These are phyloP conservation scores for Moniliophthora roreri DNA, from an alignment of 1,284 basidiomycete genomes.

Conservation along the genomic window DNA sequence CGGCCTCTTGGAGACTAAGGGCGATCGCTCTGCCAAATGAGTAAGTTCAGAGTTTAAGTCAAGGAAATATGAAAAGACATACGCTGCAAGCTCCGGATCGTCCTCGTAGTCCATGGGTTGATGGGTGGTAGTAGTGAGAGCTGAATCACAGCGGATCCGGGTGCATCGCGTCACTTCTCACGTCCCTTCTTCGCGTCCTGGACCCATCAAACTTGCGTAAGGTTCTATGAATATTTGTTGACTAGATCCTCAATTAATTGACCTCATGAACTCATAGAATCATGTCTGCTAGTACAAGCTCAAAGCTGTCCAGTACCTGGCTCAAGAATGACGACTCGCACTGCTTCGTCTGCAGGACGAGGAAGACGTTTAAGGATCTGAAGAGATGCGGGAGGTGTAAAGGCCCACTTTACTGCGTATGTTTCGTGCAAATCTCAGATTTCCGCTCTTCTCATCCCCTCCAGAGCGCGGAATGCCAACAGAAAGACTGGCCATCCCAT, in stretches of 20 bases:
- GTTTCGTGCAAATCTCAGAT: not conserved
- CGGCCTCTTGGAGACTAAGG: constrained; percentile 8
- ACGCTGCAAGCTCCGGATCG: not conserved
- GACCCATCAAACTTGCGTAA: too few relatives aligned
- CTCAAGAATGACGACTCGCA: not conserved
- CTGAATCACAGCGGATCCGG: too few relatives aligned
- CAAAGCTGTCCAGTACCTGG: not conserved
- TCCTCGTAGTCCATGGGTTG: not conserved
- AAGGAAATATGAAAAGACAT: too few relatives aligned
- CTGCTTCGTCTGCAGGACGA: not conserved
- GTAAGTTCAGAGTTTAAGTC: too few relatives aligned
- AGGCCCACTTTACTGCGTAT: constrained; percentile 1
- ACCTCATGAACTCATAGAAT: too few relatives aligned
- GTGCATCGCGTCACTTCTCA: too few relatives aligned
- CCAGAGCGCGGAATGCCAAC: constrained; percentile 18
- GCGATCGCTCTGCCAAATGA: constrained; percentile 7
- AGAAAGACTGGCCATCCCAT: constrained; percentile 21
- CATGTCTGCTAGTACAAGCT: too few relatives aligned
- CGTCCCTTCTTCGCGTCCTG: too few relatives aligned
- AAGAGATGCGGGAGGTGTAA: constrained; percentile 1
- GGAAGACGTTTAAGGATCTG: not conserved
- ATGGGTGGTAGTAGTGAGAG: not conserved
- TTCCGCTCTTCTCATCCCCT: not conserved
- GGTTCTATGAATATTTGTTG: too few relatives aligned
- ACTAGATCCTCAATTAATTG: too few relatives aligned